Evolutionary conservation across 2,329 filamentous ascomycete species (phyloP), one percentile per base, ranked within the genome.

Genomic region (Penicillium sp.): DNA sequence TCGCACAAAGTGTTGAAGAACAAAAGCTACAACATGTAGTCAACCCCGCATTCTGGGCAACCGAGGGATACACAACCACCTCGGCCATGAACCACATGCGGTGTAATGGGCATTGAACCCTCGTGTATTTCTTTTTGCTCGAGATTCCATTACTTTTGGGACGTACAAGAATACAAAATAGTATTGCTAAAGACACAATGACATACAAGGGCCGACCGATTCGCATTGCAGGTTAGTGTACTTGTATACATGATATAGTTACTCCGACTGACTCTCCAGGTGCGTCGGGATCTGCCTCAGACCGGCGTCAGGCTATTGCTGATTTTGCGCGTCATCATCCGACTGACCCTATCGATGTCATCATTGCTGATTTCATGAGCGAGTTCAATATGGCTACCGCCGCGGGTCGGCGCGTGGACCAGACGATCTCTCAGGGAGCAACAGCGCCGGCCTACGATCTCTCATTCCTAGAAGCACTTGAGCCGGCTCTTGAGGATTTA

Each of bases 371-470:
- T 59, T 78, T 76, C 64, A 77, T 79, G 71, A 75, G 74, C 53
- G 77, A 79, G 55, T 75, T 77, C 58, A 84, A 83, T 64, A 81
- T 84, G 72, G 78, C 80, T 19, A 68, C 67, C 9, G 52, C 73
- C 57, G 68, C 70, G 55, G 62, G 73, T 58, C 56, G 77, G 66
- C 65, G 71, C 57, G 51, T 77, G 61, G 53, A 80, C 59, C 66
- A 72, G 48, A 52, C 61, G 32, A 45, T 32, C 3, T 34, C 57
- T 7, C 35, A n/a, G 13, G 63, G 43, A 7, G 29, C 39, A 42
- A 51, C 56, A 9, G 62, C 66, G 7, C 77, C 76, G 11, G 79
- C 76, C 8, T 82, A 81, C 56, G 79, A 82, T 56, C 70, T 74
- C 1, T 78, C 79, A 1, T 81, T 83, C 57, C 71, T 83, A 26